Conservation (phyloP, 2,329 filamentous ascomycete species). For the Lecanosticta acicola region DNA sequence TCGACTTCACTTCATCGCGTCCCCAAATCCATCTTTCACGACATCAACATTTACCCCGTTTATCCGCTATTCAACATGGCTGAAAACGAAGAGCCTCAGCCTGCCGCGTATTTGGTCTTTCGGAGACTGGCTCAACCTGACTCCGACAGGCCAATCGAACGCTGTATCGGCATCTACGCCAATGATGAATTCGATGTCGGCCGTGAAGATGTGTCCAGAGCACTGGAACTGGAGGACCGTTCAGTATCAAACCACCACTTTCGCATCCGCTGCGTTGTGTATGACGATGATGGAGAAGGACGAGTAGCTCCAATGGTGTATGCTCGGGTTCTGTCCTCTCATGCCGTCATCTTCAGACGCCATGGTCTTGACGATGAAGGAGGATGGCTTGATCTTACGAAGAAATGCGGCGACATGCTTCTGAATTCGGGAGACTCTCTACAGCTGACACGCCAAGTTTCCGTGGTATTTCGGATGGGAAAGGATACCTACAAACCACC, state of each 20-base stretch:
- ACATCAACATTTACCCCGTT: neutral
- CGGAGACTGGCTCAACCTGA: conserved; percentile 9
- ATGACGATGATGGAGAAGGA: conserved; percentile 34
- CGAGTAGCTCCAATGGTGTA: conserved; percentile 44
- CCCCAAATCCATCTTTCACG: neutral
- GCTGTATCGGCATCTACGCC: conserved; percentile 2
- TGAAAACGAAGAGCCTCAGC: neutral
- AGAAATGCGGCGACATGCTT: conserved; percentile 35
- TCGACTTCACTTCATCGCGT: conserved; percentile 1
- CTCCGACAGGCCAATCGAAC: neutral
- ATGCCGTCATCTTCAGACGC: conserved; percentile 37
- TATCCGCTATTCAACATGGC: conserved; percentile 20
- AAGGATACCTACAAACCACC: conserved; percentile 2
- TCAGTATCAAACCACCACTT: conserved; percentile 44
- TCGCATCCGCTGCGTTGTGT: conserved; percentile 43
- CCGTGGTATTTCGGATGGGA: conserved; percentile 24
- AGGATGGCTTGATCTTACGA: conserved; percentile 24
- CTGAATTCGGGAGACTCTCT: conserved; percentile 42
- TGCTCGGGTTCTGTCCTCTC: conserved; percentile 42
- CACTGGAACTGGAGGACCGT: conserved; percentile 25
- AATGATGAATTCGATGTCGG: conserved; percentile 30
- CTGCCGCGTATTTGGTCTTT: conserved; percentile 11
- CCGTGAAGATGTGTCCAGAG: conserved; percentile 21
- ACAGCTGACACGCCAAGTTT: conserved; percentile 27
- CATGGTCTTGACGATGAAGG: conserved; percentile 24